phyloP scores from a whole-genome alignment of 495 filamentous ascomycete species.

The Hypoxylon subgilvum region DNA sequence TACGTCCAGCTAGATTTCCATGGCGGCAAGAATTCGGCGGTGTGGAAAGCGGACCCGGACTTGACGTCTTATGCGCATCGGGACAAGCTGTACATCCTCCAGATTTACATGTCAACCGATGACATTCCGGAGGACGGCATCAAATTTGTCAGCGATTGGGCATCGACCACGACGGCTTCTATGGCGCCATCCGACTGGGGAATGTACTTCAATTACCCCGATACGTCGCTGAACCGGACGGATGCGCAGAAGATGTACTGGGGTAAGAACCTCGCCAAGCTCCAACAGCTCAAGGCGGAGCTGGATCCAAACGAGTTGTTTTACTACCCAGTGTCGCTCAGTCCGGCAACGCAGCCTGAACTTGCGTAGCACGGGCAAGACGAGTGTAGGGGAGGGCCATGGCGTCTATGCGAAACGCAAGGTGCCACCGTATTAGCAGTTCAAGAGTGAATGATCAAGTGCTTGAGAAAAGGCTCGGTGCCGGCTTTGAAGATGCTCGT shows the following conservation, averaged over 20 bases:
- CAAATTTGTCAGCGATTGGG: constrained; percentile 49
- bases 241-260: constrained; percentile 57
- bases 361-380: constrained; percentile 3
- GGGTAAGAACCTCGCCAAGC: constrained; percentile 55
- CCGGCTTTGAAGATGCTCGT: background rate
- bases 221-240: constrained; percentile 46
- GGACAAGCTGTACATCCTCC: constrained; percentile 51
- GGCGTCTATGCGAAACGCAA: constrained; percentile 19
- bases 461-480: background rate
- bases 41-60: constrained; percentile 41
- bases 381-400: background rate
- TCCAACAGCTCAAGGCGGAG: constrained; percentile 60
- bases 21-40: constrained; percentile 51
- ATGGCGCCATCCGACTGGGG: constrained; percentile 44
- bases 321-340: constrained; percentile 66
- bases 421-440: constrained; percentile 14
- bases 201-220: constrained; percentile 58
- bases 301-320: constrained; percentile 66
- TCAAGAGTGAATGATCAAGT: background rate
- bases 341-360: constrained; percentile 36
- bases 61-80: constrained; percentile 49
- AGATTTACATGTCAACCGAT: constrained; percentile 48
- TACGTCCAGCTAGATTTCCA: constrained; percentile 54
- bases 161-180: constrained; percentile 42
- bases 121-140: constrained; percentile 43